Percentiles rank a stretch among this genome's conserved stretches.
These are phyloP conservation scores for Termitomyces sp. DNA, from an alignment of 768 basidiomycete species.

Conservation along the genomic window DNA sequence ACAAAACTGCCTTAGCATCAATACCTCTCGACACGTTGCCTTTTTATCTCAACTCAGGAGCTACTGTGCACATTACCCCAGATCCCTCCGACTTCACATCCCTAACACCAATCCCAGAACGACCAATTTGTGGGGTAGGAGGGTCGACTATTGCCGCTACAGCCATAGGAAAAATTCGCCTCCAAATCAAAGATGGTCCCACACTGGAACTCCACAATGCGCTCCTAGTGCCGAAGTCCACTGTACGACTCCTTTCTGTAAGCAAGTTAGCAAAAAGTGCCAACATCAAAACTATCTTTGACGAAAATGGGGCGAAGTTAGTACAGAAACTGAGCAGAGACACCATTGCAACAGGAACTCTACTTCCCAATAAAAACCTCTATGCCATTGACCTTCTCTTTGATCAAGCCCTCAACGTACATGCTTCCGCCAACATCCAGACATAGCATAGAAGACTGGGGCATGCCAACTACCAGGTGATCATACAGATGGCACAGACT, in stretches of 20 bases:
- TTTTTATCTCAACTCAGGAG: not conserved
- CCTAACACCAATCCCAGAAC: not conserved
- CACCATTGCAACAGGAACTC: not conserved
- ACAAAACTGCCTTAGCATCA: too few species aligned
- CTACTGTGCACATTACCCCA: too few species aligned
- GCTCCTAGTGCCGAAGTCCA: not conserved
- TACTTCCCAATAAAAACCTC: not conserved
- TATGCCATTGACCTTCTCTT: not conserved
- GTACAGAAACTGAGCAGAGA: not conserved
- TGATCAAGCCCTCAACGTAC: not conserved
- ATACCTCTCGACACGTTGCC: too few species aligned
- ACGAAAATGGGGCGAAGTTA: not conserved
- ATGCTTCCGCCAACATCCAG: not conserved
- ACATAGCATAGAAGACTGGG: not conserved
- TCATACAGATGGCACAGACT: not conserved
- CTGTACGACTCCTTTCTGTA: not conserved
- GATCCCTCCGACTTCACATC: not conserved
- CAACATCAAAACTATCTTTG: not conserved
- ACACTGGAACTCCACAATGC: not conserved
- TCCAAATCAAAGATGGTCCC: not conserved
- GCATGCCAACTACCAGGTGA: not conserved
- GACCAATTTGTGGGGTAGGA: not conserved
- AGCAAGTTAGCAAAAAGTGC: not conserved
- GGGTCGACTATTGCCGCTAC: not conserved
- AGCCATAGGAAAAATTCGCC: not conserved